These are phyloP conservation scores for Salvia splendens DNA, from an alignment of 257 asterid genomes.

Conservation along the genomic window DNA sequence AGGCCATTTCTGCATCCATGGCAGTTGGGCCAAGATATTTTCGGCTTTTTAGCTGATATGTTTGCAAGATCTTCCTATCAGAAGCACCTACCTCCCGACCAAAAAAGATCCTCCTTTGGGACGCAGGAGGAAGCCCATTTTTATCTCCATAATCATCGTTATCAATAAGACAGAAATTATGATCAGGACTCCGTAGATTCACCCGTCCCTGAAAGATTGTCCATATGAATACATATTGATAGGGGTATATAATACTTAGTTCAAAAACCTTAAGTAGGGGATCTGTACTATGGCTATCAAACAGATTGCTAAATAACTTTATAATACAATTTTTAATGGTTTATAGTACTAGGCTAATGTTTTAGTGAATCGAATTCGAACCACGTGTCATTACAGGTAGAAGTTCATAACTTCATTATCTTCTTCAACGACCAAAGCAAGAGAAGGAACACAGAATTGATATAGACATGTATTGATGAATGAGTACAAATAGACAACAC, in stretches of 20 bases:
- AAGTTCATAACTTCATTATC: constrained; percentile 1
- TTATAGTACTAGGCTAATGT: background rate
- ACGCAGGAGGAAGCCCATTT: constrained; percentile 90
- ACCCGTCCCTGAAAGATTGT: constrained; percentile 77
- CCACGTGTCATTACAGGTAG: background rate
- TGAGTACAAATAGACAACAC: constrained; percentile 16
- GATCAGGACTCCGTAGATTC: constrained; percentile 71
- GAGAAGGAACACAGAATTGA: background rate
- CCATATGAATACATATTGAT: background rate
- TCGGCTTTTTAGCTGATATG: constrained; percentile 94
- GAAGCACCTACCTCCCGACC: constrained; percentile 85
- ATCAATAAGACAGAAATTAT: constrained; percentile 81
- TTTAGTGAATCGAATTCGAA: background rate
- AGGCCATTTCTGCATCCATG: constrained; percentile 99
- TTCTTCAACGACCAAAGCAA: background rate
- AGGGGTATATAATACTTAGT: background rate
- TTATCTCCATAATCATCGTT: constrained; percentile 67
- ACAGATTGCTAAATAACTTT: background rate
- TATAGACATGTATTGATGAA: background rate
- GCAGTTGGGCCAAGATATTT: constrained; percentile 98
- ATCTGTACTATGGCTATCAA: background rate
- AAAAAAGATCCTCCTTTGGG: constrained; percentile 68
- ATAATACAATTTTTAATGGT: background rate
- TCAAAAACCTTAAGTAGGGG: background rate
- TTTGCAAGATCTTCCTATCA: constrained; percentile 89